These are phyloP conservation scores for Debaryomyces maramus DNA, from an alignment of 805 yeast species.

Conservation along the genomic window DNA sequence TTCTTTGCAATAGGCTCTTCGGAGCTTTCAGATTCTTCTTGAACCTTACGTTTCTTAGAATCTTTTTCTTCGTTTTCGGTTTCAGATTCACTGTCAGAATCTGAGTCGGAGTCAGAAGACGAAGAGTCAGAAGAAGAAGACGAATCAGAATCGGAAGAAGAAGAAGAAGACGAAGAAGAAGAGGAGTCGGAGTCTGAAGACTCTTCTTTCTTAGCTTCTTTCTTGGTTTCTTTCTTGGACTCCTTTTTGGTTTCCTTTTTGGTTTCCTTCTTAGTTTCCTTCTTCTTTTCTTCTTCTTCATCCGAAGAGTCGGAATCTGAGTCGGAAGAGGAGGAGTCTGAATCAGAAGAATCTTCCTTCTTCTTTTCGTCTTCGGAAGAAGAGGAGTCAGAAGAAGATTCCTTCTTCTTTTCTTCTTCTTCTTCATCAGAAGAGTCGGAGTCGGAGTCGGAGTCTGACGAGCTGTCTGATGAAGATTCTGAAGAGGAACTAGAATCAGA, in stretches of 20 bases:
- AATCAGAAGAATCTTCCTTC: conserved; percentile 19
- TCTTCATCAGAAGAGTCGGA: conserved; percentile 23
- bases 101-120: conserved; percentile 22
- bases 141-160: conserved; percentile 28
- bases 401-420: conserved; percentile 24
- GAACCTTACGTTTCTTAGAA: conserved; percentile 27
- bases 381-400: conserved; percentile 22
- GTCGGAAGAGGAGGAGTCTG: conserved; percentile 19
- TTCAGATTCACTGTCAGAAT: conserved; percentile 27
- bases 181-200: conserved; percentile 23
- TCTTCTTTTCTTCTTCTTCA: conserved; percentile 19
- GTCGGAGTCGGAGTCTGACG: conserved; percentile 28
- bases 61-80: conserved; percentile 18
- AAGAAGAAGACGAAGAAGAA: conserved; percentile 14
- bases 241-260: conserved; percentile 24
- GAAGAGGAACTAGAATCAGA: conserved; percentile 22
- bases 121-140: conserved; percentile 21
- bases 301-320: conserved; percentile 30
- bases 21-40: conserved; percentile 34
- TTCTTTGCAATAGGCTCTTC: conserved; percentile 44
- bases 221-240: conserved; percentile 18
- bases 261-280: conserved; percentile 28
- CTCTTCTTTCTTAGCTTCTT: conserved; percentile 14
- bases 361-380: conserved; percentile 12
- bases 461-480: conserved; percentile 26